These are phyloP conservation scores for Hypoxylon sp. DNA, from an alignment of 2,329 filamentous ascomycete species.

Conservation along the genomic window DNA sequence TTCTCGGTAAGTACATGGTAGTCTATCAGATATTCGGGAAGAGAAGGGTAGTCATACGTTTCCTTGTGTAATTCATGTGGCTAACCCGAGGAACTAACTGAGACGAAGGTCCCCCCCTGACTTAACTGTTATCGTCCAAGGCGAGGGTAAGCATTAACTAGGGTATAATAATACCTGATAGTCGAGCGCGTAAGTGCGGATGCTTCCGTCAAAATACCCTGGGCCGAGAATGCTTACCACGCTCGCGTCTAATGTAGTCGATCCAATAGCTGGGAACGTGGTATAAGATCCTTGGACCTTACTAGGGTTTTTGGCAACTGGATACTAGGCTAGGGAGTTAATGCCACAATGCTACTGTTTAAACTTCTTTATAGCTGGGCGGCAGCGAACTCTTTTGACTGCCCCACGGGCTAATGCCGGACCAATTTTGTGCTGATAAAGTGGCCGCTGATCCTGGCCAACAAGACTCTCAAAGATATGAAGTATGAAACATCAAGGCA, in stretches of 20 bases:
- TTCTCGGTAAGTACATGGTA: constrained; percentile 41
- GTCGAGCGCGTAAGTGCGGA: constrained; percentile 42
- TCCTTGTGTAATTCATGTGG: constrained; percentile 58
- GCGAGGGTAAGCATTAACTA: constrained; percentile 41
- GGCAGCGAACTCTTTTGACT: constrained; percentile 39
- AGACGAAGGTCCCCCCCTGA: constrained; percentile 34
- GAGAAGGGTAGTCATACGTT: constrained; percentile 49
- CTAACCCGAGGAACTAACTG: constrained; percentile 33
- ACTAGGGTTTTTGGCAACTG: constrained; percentile 16
- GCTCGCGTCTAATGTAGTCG: constrained; percentile 28
- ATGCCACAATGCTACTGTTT: constrained; percentile 35
- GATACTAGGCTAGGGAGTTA: constrained; percentile 30
- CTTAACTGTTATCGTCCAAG: constrained; percentile 36
- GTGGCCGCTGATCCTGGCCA: constrained; percentile 38
- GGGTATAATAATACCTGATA: constrained; percentile 27
- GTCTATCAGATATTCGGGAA: constrained; percentile 18
- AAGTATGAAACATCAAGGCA: constrained; percentile 29
- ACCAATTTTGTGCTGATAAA: constrained; percentile 36
- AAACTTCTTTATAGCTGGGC: constrained; percentile 29
- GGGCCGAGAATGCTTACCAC: constrained; percentile 26
- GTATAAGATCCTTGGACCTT: constrained; percentile 37
- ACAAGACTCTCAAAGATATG: constrained; percentile 24
- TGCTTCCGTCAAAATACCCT: constrained; percentile 44
- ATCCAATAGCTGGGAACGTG: constrained; percentile 36
- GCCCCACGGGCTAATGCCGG: constrained; percentile 40